These are phyloP conservation scores for Teunomyces funiuensis DNA, from an alignment of 805 yeast genomes.

Conservation along the genomic window DNA sequence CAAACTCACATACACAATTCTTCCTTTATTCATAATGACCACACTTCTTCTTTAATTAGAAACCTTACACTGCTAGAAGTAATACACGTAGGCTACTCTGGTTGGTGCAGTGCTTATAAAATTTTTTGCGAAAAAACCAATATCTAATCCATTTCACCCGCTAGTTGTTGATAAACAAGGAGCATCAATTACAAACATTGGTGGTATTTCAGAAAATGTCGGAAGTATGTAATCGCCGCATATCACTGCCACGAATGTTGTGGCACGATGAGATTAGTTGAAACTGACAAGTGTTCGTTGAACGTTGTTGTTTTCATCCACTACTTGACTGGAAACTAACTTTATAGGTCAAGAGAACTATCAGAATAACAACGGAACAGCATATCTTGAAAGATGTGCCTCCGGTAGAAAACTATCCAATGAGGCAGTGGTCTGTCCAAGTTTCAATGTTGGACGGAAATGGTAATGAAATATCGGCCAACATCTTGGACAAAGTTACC, in stretches of 20 bases:
- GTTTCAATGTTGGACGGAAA: slow-evolving; percentile 71
- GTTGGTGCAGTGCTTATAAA: slow-evolving; percentile 5
- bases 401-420: slow-evolving; percentile 87
- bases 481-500: slow-evolving; percentile 85
- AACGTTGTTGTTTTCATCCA: not conserved
- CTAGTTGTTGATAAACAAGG: not conserved
- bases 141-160: slow-evolving; percentile 1
- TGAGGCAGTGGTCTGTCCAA: slow-evolving; percentile 90
- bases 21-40: not conserved
- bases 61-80: not conserved
- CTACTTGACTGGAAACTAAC: slow-evolving; percentile 6
- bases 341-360: slow-evolving; percentile 70
- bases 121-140: slow-evolving; percentile 4
- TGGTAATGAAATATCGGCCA: slow-evolving; percentile 84
- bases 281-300: not conserved
- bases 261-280: not conserved
- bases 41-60: not conserved
- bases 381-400: slow-evolving; percentile 77
- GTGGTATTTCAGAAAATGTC: slow-evolving; percentile 5
- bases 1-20: not conserved
- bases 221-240: slow-evolving; percentile 5
- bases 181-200: slow-evolving; percentile 1
- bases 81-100: too few relatives aligned
- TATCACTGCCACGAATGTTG: not conserved
- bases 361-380: slow-evolving; percentile 85